Evolutionary conservation across 2,329 filamentous ascomycete genomes (phyloP).

Genomic region (Colletotrichum shisoi): DNA sequence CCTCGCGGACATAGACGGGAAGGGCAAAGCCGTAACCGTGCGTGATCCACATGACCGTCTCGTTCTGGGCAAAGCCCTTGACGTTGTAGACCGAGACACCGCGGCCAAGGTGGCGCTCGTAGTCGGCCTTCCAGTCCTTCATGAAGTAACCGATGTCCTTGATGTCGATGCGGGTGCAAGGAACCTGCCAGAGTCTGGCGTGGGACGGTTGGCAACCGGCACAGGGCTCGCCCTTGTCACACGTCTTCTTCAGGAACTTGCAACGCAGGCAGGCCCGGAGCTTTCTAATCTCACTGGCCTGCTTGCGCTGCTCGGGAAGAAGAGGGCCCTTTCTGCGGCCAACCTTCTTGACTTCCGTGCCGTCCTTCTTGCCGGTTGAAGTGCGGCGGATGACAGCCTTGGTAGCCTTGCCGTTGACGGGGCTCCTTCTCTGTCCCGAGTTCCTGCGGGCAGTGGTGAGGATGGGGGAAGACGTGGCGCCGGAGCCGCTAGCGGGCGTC

Average conservation of each 20-base stretch:
- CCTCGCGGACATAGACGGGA: constrained; percentile 91
- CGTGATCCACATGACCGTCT: constrained; percentile 85
- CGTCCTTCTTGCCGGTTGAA: constrained; percentile 80
- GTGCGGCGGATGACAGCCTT: constrained; percentile 86
- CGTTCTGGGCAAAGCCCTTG: constrained; percentile 78
- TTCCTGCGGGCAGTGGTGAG: constrained; percentile 70
- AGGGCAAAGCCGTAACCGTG: constrained; percentile 95
- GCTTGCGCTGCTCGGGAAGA: constrained; percentile 91
- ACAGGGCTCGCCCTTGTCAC: constrained; percentile 96
- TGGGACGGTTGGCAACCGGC: constrained; percentile 95
- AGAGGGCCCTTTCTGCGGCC: constrained; percentile 89
- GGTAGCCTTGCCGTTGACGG: constrained; percentile 75
- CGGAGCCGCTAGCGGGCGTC: constrained; percentile 67
- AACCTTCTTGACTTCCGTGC: constrained; percentile 84
- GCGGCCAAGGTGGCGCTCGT: constrained; percentile 85
- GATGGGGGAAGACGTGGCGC: constrained; percentile 67
- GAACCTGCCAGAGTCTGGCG: constrained; percentile 94
- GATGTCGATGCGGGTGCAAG: constrained; percentile 97
- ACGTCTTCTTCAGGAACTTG: constrained; percentile 99
- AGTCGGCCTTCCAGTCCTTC: constrained; percentile 99
- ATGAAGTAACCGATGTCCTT: constrained; percentile 98
- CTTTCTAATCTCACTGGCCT: constrained; percentile 96
- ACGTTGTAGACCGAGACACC: constrained; percentile 94
- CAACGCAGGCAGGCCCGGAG: constrained; percentile 91
- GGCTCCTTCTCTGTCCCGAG: constrained; percentile 76